Evolutionary conservation across 2,329 filamentous ascomycete genomes (phyloP).

Genomic region (Aaosphaeria pasadenensis): DNA sequence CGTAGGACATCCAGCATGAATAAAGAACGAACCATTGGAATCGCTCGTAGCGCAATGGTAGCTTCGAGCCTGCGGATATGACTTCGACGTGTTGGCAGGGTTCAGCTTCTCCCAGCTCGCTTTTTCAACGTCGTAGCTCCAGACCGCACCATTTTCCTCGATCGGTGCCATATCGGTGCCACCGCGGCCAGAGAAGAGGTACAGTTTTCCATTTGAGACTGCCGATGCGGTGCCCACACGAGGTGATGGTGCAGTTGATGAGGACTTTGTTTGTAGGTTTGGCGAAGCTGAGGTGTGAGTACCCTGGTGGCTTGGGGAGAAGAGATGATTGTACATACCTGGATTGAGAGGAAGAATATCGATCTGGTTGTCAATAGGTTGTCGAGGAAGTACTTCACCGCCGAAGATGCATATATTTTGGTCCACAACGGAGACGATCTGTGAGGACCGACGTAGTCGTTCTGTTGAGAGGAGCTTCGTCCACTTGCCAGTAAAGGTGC

Average conservation of each 20-base stretch:
- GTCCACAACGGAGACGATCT: conserved; percentile 62
- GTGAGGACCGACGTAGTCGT: conserved; percentile 68
- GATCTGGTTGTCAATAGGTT: conserved; percentile 71
- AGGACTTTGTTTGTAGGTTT: conserved; percentile 20
- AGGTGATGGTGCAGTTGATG: conserved; percentile 54
- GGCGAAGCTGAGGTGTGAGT: conserved; percentile 49
- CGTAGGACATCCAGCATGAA: conserved; percentile 73
- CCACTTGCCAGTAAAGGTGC: conserved; percentile 35
- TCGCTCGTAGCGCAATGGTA: conserved; percentile 67
- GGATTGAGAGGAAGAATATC: conserved; percentile 58
- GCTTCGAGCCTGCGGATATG: conserved; percentile 64
- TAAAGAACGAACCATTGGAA: conserved; percentile 66
- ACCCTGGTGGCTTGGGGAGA: conserved; percentile 13
- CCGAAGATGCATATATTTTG: conserved; percentile 70
- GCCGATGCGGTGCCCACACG: conserved; percentile 73
- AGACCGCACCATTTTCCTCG: conserved; percentile 71
- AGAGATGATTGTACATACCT: conserved; percentile 7
- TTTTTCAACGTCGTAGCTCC: conserved; percentile 69
- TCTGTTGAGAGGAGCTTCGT: conserved; percentile 31
- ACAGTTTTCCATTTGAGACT: conserved; percentile 67
- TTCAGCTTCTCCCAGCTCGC: conserved; percentile 63
- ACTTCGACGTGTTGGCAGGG: conserved; percentile 48
- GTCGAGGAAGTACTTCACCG: conserved; percentile 64
- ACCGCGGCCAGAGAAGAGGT: conserved; percentile 77
- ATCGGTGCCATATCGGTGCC: conserved; percentile 67